Percentiles rank a stretch among this genome's conserved stretches.
phyloP scores from a whole-genome alignment of 2,329 filamentous ascomycete species.

The Fusarium sp. region DNA sequence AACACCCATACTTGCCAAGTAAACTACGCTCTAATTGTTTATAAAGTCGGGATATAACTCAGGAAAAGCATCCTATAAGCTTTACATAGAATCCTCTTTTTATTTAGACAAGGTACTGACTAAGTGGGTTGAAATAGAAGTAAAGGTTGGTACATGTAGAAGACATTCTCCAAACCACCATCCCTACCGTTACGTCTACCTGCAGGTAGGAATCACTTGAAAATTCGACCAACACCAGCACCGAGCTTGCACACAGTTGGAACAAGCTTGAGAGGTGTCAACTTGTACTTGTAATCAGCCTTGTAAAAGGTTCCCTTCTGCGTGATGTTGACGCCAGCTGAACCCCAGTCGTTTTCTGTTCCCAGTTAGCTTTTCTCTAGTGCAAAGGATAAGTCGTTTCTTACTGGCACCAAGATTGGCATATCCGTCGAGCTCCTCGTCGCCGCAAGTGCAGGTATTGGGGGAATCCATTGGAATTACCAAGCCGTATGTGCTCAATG shows the following conservation, averaged over 20 bases:
- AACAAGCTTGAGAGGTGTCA: slow-evolving; percentile 58
- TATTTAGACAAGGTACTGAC: background rate
- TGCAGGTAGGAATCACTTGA: background rate
- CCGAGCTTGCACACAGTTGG: slow-evolving; percentile 54
- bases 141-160: background rate
- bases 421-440: slow-evolving; percentile 64
- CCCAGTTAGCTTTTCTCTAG: slow-evolving; percentile 37
- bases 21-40: too few relatives aligned
- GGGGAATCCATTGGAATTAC: slow-evolving; percentile 66
- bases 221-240: slow-evolving; percentile 58
- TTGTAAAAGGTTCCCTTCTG: slow-evolving; percentile 60
- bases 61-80: background rate
- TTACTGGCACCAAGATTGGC: slow-evolving; percentile 63
- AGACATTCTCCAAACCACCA: background rate
- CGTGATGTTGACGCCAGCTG: slow-evolving; percentile 61
- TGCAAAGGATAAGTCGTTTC: slow-evolving; percentile 21
- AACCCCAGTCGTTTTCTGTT: slow-evolving; percentile 58
- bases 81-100: background rate
- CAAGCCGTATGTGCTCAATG: slow-evolving; percentile 63
- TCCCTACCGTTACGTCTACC: background rate
- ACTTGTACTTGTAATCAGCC: slow-evolving; percentile 59
- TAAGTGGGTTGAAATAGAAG: background rate
- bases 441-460: slow-evolving; percentile 63
- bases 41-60: background rate
- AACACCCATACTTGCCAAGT: background rate